Evolutionary conservation across 2,329 filamentous ascomycete species (phyloP).

Genomic region (Celoporthe dispersa): DNA sequence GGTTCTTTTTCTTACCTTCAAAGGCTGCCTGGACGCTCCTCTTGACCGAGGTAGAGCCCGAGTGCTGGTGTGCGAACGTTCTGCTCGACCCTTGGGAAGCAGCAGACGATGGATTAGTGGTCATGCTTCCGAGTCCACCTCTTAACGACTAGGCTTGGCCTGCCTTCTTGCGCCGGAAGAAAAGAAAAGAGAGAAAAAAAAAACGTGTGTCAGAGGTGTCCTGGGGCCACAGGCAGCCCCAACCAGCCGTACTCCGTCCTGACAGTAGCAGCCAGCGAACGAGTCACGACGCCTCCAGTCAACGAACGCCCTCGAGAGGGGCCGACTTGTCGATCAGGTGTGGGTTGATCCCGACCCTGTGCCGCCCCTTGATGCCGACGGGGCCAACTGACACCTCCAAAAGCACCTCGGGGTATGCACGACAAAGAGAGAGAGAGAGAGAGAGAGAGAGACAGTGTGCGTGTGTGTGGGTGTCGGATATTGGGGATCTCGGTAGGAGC

Average conservation of each 20-base stretch:
- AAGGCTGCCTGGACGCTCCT: conserved; percentile 64
- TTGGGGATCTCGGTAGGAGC: background rate
- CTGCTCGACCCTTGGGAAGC: conserved; percentile 27
- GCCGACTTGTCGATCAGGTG: background rate
- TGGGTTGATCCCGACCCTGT: background rate
- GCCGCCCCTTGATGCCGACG: background rate
- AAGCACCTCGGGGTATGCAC: background rate
- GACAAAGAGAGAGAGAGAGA: no score
- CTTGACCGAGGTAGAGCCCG: conserved; percentile 50
- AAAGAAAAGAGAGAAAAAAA: no score
- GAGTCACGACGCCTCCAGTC: background rate
- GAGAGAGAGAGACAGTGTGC: no score
- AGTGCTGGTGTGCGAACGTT: conserved; percentile 20
- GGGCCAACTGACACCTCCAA: background rate
- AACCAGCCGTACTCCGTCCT: background rate
- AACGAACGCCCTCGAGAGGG: background rate
- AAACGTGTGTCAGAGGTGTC: no score
- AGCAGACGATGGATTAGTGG: conserved; percentile 57
- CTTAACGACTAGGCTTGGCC: no score
- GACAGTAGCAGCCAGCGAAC: background rate
- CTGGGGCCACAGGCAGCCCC: background rate
- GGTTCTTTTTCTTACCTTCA: conserved; percentile 53
- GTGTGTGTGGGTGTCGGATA: background rate
- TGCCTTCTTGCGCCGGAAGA: background rate
- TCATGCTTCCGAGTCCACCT: conserved; percentile 44